A percentile compares a stretch with the other conserved stretches of the same genome.
phyloP scores from a whole-genome alignment of 192 early-diverging fungal genomes.

The Coemansia sp. region DNA sequence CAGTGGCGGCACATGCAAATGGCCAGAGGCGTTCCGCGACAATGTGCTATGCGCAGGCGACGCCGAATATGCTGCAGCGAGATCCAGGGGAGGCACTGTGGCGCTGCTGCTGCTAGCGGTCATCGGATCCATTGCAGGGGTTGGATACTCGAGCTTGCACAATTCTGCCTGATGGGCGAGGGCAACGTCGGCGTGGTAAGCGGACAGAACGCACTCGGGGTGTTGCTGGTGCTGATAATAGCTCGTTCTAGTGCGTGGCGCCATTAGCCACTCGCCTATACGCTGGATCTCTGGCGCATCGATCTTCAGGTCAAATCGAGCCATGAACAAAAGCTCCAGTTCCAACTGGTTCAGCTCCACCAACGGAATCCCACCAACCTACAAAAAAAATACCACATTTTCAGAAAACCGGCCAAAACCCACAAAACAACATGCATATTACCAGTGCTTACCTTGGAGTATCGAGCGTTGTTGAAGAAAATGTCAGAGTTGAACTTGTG shows the following conservation, averaged over 20 bases:
- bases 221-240: not conserved
- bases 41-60: not conserved
- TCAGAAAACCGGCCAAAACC: not conserved
- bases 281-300: slow-evolving; percentile 60
- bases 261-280: slow-evolving; percentile 61
- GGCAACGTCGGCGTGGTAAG: slow-evolving; percentile 20
- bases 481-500: slow-evolving; percentile 75
- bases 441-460: slow-evolving; percentile 53
- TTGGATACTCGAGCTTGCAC: slow-evolving; percentile 4
- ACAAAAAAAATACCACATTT: slow-evolving; percentile 3
- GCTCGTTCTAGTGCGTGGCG: not conserved
- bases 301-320: slow-evolving; percentile 68
- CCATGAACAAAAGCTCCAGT: slow-evolving; percentile 70
- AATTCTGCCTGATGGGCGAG: slow-evolving; percentile 3
- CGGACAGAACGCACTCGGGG: slow-evolving; percentile 11
- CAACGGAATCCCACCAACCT: slow-evolving; percentile 72
- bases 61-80: not conserved
- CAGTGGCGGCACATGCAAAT: not conserved
- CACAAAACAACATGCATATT: not conserved
- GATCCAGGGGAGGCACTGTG: slow-evolving; percentile 6
- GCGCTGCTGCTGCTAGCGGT: not conserved
- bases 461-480: slow-evolving; percentile 70
- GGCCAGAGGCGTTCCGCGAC: not conserved
- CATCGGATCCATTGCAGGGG: slow-evolving; percentile 4
- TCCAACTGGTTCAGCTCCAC: slow-evolving; percentile 73